phyloP scores from a whole-genome alignment of 2,329 filamentous ascomycete species.

The Byssochlamys sp. region DNA sequence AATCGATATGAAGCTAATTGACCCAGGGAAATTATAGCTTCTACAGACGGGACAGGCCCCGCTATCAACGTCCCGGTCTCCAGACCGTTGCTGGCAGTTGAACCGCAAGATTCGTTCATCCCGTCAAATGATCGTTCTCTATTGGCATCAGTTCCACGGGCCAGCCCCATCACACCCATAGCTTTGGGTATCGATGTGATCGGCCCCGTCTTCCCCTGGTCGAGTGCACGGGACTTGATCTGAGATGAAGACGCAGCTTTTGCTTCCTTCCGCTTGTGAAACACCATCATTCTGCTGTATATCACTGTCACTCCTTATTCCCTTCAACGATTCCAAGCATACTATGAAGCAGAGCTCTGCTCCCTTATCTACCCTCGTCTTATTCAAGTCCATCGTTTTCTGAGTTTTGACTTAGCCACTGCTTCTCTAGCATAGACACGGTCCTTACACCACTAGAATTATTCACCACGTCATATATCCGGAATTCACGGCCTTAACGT shows the following conservation, averaged over 20 bases:
- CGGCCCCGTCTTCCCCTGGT: constrained; percentile 13
- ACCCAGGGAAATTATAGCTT: neutral
- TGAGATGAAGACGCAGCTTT: neutral
- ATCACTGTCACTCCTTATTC: neutral
- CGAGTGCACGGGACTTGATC: constrained; percentile 3
- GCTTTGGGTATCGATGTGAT: constrained; percentile 11
- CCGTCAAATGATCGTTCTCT: neutral
- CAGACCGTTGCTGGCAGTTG: neutral
- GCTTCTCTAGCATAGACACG: neutral
- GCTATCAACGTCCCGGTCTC: neutral
- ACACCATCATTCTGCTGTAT: neutral
- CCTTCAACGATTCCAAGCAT: neutral
- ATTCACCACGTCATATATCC: neutral
- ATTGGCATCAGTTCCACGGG: constrained; percentile 7
- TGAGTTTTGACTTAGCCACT: neutral
- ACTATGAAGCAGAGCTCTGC: neutral
- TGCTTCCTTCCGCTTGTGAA: neutral
- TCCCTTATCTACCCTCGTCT: constrained; percentile 4
- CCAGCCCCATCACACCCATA: constrained; percentile 10
- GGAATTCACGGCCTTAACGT: neutral
- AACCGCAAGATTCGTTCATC: neutral
- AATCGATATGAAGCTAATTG: neutral
- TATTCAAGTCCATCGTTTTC: constrained; percentile 1
- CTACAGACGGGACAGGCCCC: neutral
- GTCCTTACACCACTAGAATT: neutral